phyloP scores from a whole-genome alignment of 371 early-diverging fungal species.

The Rhizopus stolonifer region DNA sequence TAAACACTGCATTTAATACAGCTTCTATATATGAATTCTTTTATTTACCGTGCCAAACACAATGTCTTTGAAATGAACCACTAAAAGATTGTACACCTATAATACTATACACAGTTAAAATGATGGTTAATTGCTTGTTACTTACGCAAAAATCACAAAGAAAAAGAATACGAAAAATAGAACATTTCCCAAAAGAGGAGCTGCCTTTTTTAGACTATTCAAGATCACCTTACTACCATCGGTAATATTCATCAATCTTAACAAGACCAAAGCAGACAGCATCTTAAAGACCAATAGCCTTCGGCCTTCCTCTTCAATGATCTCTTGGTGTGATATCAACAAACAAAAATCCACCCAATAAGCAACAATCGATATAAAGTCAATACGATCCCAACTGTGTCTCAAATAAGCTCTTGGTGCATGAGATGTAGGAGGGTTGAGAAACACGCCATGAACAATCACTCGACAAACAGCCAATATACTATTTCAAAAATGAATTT shows the following conservation, averaged over 20 bases:
- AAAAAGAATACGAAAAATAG: conserved; percentile 64
- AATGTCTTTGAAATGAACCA: conserved; percentile 61
- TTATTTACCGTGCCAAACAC: conserved; percentile 57
- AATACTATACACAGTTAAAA: conserved; percentile 35
- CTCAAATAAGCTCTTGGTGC: conserved; percentile 51
- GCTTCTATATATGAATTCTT: no score
- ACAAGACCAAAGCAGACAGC: conserved; percentile 53
- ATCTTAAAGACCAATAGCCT: conserved; percentile 58
- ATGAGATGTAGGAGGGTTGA: conserved; percentile 33
- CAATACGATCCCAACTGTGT: conserved; percentile 71
- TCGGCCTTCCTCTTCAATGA: conserved; percentile 33
- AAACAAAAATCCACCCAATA: conserved; percentile 63
- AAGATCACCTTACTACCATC: conserved; percentile 61
- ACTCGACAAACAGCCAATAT: conserved; percentile 45
- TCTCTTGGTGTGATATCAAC: conserved; percentile 33
- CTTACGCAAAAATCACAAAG: conserved; percentile 63
- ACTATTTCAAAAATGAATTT: not conserved
- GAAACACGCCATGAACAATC: conserved; percentile 56
- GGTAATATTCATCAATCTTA: conserved; percentile 62
- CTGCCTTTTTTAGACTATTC: conserved; percentile 63
- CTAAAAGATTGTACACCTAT: conserved; percentile 68
- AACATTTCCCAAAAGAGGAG: conserved; percentile 61
- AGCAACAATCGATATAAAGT: conserved; percentile 55
- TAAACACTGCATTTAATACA: no score
- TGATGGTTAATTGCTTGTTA: not conserved